Evolutionary conservation across 2,329 filamentous ascomycete genomes (phyloP), one percentile per base, ranked within the genome.

Genomic region (Pyricularia sp.): DNA sequence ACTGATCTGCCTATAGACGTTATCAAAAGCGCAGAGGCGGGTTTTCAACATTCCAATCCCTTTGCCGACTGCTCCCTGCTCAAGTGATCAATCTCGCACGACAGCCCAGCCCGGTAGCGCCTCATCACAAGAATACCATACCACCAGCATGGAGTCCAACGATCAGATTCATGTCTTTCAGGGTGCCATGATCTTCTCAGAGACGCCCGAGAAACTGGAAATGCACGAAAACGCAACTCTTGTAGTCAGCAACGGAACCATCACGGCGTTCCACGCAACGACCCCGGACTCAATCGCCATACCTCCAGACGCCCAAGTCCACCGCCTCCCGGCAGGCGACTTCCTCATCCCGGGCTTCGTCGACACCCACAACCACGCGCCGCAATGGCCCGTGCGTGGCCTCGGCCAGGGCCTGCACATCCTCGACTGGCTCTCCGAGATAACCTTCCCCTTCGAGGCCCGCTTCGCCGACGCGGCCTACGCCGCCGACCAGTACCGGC

Each of bases 351-450:
- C 87, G 0, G 86, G 86, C 63, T 85, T 88, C 72, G 79, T 91
- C 68, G 88, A 91, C 78, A 90, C 88, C 1, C 89, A 91, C 76
- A 89, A 89, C 70, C 89, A 91, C 73, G 88, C 89, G 0, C 88
- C 88, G 58, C 83, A 86, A 72, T 85, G 81, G 80, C 77, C 81
- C 17, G 80, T 81, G 76, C 78, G 82, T 28, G 81, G 84, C 31
- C 77, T 84, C 4, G 81, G 82, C 5, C 81, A 84, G 72, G 79
- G 84, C 63, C 78, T 84, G 75, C 81, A 85, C 70, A 84, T 86
- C 70, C 78, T 89, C 9, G 85, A 90, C 73, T 91, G 89, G 89
- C 80, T 91, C 1, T 81, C 86, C 42, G 76, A 84, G n/a, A 80
- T 89, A 30, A 91, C 89, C 0, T 91, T 90, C 72, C 86, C 85